Conservation (phyloP, 768 basidiomycete genomes). For the Suillus subalutaceus region DNA sequence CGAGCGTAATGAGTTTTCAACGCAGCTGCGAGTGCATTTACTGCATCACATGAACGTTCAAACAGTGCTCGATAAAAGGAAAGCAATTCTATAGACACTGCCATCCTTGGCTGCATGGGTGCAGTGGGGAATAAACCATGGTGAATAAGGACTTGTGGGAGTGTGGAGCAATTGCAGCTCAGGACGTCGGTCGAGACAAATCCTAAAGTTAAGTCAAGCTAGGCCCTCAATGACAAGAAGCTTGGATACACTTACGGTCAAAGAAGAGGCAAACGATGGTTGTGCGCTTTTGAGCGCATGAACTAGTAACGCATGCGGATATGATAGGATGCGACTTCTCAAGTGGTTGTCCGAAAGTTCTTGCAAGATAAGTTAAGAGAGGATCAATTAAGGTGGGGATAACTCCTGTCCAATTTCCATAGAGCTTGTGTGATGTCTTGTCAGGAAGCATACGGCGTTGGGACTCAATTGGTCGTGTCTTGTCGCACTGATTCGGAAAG, state of each 20-base stretch:
- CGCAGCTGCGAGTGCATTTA: no score
- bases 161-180: not conserved
- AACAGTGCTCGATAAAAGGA: no score
- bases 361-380: not conserved
- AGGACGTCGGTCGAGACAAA: conserved; percentile 13
- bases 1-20: no score
- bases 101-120: no score
- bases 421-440: not conserved
- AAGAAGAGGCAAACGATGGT: not conserved
- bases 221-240: not conserved
- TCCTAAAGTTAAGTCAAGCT: not conserved
- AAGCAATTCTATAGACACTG: no score
- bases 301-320: not conserved
- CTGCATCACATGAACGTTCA: no score
- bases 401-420: not conserved
- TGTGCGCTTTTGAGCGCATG: not conserved
- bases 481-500: no score
- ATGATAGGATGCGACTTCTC: not conserved
- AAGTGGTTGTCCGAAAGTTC: not conserved
- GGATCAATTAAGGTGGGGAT: not conserved
- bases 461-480: no score
- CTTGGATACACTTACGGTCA: not conserved
- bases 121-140: no score
- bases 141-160: no score
- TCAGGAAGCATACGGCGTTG: not conserved